phyloP scores from a whole-genome alignment of 2,329 filamentous ascomycete species.

The Xylaria multiplex region DNA sequence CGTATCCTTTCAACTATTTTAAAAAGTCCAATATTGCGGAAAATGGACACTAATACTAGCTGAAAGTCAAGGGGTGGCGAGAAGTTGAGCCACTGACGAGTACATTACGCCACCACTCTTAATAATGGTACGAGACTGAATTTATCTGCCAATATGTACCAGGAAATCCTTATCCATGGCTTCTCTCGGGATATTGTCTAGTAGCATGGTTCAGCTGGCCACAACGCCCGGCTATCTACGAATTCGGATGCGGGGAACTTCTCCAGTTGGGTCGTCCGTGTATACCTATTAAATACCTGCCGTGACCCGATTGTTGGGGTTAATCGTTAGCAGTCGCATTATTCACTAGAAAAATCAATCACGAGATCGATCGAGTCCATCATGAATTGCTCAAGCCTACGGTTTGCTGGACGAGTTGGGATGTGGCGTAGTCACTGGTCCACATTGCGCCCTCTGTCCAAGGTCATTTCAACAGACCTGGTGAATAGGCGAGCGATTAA shows the following conservation, averaged over 20 bases:
- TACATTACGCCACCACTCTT: background rate
- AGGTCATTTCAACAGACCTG: too few species aligned
- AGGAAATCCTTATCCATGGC: background rate
- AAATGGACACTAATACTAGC: too few species aligned
- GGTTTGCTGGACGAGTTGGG: conserved; percentile 11
- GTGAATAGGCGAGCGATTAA: background rate
- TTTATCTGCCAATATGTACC: too few species aligned
- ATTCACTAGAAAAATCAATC: background rate
- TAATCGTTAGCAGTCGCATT: background rate
- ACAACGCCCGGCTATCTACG: background rate
- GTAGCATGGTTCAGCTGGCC: background rate
- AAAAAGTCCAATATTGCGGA: too few species aligned
- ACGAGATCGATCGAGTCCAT: background rate
- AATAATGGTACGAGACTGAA: background rate
- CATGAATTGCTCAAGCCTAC: conserved; percentile 10
- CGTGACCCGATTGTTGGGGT: background rate
- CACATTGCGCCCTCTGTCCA: background rate
- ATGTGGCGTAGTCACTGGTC: background rate
- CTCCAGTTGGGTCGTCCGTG: background rate
- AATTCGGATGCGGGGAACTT: conserved; percentile 1
- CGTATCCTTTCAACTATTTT: too few species aligned
- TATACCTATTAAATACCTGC: background rate
- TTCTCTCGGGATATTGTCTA: background rate
- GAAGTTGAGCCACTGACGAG: too few species aligned
- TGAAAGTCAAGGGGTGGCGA: too few species aligned